Evolutionary conservation across 2,329 filamentous ascomycete species (phyloP), one percentile per base, ranked within the genome.

Genomic region (Cadophora malorum): DNA sequence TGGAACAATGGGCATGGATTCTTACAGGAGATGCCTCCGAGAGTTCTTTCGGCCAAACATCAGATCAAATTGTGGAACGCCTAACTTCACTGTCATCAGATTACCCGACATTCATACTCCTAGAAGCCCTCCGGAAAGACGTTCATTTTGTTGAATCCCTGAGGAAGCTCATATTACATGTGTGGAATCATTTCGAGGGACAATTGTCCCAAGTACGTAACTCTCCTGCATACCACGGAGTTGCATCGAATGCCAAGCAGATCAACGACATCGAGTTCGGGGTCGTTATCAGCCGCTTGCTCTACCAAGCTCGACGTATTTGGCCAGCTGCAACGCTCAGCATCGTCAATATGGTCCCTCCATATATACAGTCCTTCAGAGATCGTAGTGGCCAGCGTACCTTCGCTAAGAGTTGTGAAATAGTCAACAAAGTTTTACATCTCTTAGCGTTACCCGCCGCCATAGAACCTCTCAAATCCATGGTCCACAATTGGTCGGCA

Each of bases 401-500:
- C 21, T 72, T 74, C 50, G 31, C 49, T 8, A 66, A 65, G 58
- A 58, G 75, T 14, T 78, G 80, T 63, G 55, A 69, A 5, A 52
- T 84, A 4, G 81, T 82, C 73, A 85, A 85, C 71, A 64, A 72
- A 28, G 76, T 80, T 1, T 73, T 86, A 6, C 68, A 67, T 25
- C 71, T 76, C 6, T 78, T 86, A 23, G 79, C 78, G 28, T 73
- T 73, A 60, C 79, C 79, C 19, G 74, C 82, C 3, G 70, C 73
- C 0, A 69, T 74, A 23, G 67, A 77, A 2, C 79, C 81, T 0
- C 70, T 81, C 25, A 64, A 69, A 4, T 79, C 82, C 47, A 81
- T 81, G 76, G 75, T 76, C 4, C 80, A 83, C 75, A 85, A 84
- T 69, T 90, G 88, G 88, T 80, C 84, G 65, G 86, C 86, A 0